Conservation (phyloP, 192 early-diverging fungal species). For the Thamnidium elegans region DNA sequence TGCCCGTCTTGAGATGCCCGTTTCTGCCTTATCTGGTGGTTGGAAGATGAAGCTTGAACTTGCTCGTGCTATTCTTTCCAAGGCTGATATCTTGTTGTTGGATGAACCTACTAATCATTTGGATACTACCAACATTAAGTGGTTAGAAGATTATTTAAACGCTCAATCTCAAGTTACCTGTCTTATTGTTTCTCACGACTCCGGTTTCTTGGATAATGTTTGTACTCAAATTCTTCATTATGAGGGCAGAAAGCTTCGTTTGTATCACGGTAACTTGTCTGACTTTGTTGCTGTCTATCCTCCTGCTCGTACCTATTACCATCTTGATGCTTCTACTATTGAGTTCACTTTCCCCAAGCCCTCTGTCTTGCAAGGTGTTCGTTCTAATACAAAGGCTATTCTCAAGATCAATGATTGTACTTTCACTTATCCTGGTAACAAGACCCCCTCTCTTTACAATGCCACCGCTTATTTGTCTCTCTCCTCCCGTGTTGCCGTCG, state of each 20-base stretch:
- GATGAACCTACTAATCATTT: conserved; percentile 94
- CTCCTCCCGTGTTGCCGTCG: conserved; percentile 76
- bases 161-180: conserved; percentile 62
- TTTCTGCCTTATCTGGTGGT: conserved; percentile 72
- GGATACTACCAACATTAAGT: conserved; percentile 73
- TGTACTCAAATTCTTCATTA: conserved; percentile 80
- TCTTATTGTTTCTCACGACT: conserved; percentile 82
- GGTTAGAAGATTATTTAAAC: conserved; percentile 74
- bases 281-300: conserved; percentile 73
- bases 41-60: conserved; percentile 89
- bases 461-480: conserved; percentile 68
- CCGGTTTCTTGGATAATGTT: conserved; percentile 74
- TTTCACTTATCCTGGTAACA: conserved; percentile 72
- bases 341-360: conserved; percentile 78
- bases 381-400: conserved; percentile 77
- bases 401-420: conserved; percentile 71
- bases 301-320: conserved; percentile 76
- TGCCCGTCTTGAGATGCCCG: conserved; percentile 52
- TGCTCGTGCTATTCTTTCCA: conserved; percentile 75
- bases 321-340: conserved; percentile 63
- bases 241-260: conserved; percentile 71
- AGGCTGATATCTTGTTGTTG: conserved; percentile 85
- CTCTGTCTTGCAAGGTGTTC: conserved; percentile 72
- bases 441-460: conserved; percentile 56
- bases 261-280: conserved; percentile 77